Base-by-base conservation (phyloP, 1,139 yeast species). In the Blastobotrys aristatus region DNA sequence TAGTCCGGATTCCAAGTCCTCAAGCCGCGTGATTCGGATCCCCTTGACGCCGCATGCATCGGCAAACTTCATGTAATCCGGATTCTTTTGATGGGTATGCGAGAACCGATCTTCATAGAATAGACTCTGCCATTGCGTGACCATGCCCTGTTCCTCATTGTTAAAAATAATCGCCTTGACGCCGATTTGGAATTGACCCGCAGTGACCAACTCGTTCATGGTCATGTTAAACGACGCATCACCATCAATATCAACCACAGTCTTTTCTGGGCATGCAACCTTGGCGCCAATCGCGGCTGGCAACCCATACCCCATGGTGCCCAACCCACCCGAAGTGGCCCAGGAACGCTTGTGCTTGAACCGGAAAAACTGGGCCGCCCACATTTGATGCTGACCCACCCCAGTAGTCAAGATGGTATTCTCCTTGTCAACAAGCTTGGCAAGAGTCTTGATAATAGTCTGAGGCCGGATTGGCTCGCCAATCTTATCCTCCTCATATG, bases 371-470 rank as follows among this genome's bases (percentile, higher is more conserved):
- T 92, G 98, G 38, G 98, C 98, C 38, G 97, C 94, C 97, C 98
- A 92, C 98, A 92, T 92, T 74, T 92, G 98, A 76, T 92, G 98
- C 75, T 92, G 98, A 52, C 98, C 98, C 50, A 92, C 97, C 75
- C 98, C 98, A 41, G 98, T 92, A 49, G 97, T 85, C 59, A 92
- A 82, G 62, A 89, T 80, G 53, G 88, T 90, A 66, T 80, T 86
- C 53, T 80, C 81, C 47, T 73, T 74, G 53, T 72, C 71, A 34
- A 90, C 82, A 61, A 89, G 83, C 54, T 80, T 76, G 8, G 95
- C 81, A 51, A 92, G 76, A 68, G 86, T 92, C 47, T 75, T 71
- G 55, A 92, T 81, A 50, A 90, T 81, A 40, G 97, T 87, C 73
- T 92, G 98, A 43, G 98, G 98, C 67, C 90, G 90, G 61, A 92